These are phyloP conservation scores for Hymenotorrendiella dingleyae DNA, from an alignment of 2,329 filamentous ascomycete species.

Conservation along the genomic window DNA sequence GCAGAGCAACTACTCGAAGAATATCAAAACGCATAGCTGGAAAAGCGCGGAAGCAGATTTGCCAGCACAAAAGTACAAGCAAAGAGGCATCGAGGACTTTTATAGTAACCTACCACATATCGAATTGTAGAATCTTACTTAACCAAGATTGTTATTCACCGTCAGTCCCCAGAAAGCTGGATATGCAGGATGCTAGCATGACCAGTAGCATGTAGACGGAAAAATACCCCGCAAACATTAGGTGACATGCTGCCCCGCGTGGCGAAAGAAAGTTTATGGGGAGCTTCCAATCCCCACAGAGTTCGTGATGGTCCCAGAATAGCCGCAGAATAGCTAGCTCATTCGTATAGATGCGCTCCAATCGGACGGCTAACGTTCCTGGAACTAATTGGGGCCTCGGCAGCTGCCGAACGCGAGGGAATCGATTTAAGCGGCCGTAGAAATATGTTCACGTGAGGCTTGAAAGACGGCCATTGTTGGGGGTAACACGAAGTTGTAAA, in stretches of 20 bases:
- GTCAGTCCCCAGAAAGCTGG: too few species aligned
- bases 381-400: not conserved
- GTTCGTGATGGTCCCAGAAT: conserved; percentile 4
- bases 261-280: too few species aligned
- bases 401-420: not conserved
- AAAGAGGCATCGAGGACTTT: too few species aligned
- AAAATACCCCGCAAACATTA: conserved; percentile 13
- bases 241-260: too few species aligned
- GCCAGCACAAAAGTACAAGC: too few species aligned
- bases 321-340: too few species aligned
- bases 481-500: too few species aligned
- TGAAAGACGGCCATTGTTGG: too few species aligned
- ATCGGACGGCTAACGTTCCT: too few species aligned
- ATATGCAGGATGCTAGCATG: not conserved
- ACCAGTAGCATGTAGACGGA: conserved; percentile 9
- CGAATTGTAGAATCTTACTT: not conserved
- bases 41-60: not conserved
- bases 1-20: conserved; percentile 14
- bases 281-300: conserved; percentile 11
- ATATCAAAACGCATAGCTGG: conserved; percentile 20
- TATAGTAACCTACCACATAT: not conserved
- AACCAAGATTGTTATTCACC: not conserved
- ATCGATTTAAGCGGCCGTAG: not conserved
- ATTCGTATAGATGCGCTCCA: conserved; percentile 18
- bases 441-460: too few species aligned